Base-by-base conservation (phyloP, 2,329 filamentous ascomycete species). In the Fusarium buxicola region DNA sequence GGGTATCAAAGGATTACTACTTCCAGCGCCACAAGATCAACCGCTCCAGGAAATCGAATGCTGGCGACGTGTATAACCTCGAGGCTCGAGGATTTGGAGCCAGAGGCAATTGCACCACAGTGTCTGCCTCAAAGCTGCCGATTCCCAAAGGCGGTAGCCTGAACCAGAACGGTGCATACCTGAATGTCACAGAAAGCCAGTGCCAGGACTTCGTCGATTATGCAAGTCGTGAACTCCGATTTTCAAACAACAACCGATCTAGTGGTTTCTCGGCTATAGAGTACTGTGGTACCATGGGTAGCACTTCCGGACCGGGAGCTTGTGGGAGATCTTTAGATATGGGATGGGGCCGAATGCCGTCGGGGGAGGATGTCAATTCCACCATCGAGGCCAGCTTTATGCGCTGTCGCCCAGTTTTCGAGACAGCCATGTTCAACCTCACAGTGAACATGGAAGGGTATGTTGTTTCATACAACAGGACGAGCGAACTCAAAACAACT, bases 11-110 rank as follows among this genome's bases (percentile, higher is more conserved):
- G 0, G 63, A 75, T 0, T 77, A 75, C 12, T 81, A 78, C 9
- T 88, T 86, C 39, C 55, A 85, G 0, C 82, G 83, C 0, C 77
- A 84, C 24, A 13, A 60, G 1, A 2, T 73, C 4, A 13, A 16
- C 1, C 9, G 34, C 0, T 11, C 11, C 6, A 4, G 13, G n/a
- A 15, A 1, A 8, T 7, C 7, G 8, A n/a, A n/a, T 2, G 8
- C 30, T 2, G 28, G 25, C 3, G 49, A 61, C 9, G 16, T 24
- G 1, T 69, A 65, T 28, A 69, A 11, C 8, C 25, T 71, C 0
- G 8, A 13, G 0, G 74, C 73, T 0, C 60, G 69, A 7, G 76
- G 76, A 0, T 77, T 73, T 21, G 74, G 76, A 0, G 49, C 68
- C 0, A 41, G 36, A 0, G 44, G 60, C 0, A 71, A 73, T 12